Conservation (phyloP, 2,329 filamentous ascomycete genomes). For the Fusarium sp. region DNA sequence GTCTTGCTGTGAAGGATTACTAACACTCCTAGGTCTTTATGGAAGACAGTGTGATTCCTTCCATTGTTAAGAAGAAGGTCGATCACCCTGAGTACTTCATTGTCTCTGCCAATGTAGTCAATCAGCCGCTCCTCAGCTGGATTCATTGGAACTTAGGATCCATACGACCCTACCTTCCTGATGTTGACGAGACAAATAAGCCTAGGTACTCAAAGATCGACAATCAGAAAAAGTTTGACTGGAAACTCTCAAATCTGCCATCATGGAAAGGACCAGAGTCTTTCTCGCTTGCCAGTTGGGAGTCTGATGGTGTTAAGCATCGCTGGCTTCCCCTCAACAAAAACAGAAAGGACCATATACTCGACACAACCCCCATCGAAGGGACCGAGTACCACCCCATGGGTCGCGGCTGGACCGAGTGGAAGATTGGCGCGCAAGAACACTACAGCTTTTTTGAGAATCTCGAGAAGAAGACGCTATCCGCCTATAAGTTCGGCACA, state of each 20-base stretch:
- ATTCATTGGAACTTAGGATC: slow-evolving; percentile 67
- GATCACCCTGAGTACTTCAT: slow-evolving; percentile 64
- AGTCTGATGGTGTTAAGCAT: slow-evolving; percentile 58
- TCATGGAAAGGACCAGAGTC: slow-evolving; percentile 50
- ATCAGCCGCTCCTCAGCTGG: slow-evolving; percentile 66
- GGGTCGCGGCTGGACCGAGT: slow-evolving; percentile 61
- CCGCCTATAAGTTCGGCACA: slow-evolving; percentile 62
- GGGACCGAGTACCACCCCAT: slow-evolving; percentile 62
- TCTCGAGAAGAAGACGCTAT: slow-evolving; percentile 60
- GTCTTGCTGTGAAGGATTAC: background rate
- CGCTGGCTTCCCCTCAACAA: slow-evolving; percentile 63
- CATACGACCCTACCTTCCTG: slow-evolving; percentile 67
- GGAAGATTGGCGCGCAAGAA: slow-evolving; percentile 64
- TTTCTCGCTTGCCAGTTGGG: slow-evolving; percentile 51
- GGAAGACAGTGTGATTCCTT: slow-evolving; percentile 61
- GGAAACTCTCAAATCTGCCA: slow-evolving; percentile 58
- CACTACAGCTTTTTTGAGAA: slow-evolving; percentile 65
- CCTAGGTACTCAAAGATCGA: slow-evolving; percentile 45
- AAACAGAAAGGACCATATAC: slow-evolving; percentile 52
- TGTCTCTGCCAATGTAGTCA: slow-evolving; percentile 69
- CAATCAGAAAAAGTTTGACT: slow-evolving; percentile 45
- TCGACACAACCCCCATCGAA: slow-evolving; percentile 62
- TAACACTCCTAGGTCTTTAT: slow-evolving; percentile 51
- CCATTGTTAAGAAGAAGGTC: slow-evolving; percentile 65
- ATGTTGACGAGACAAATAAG: slow-evolving; percentile 49